Evolutionary conservation across 805 yeast species (phyloP).

Genomic region (Schizosaccharomyces pombe): DNA sequence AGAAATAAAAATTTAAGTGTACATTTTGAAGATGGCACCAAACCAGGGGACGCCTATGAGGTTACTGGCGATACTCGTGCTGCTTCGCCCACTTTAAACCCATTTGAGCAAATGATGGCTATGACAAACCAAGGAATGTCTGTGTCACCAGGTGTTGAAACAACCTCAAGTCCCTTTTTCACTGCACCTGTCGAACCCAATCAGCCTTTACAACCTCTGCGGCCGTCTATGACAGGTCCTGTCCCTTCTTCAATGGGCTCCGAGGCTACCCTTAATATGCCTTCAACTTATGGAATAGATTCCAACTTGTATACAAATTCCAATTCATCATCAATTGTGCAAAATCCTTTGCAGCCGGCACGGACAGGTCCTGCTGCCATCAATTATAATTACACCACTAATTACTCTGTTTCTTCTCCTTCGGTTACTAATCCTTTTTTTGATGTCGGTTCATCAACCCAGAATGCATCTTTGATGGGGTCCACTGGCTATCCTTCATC

Average conservation of each 20-base stretch:
- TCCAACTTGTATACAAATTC: neutral
- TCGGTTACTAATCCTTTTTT: neutral
- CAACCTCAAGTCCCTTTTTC: slow-evolving; percentile 1
- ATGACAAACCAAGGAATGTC: neutral
- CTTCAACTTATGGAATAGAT: neutral
- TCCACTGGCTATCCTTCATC: neutral
- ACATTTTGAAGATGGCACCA: neutral
- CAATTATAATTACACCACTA: too few relatives aligned
- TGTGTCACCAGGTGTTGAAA: neutral
- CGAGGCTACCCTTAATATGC: neutral
- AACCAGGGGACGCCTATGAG: neutral
- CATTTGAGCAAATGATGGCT: slow-evolving; percentile 4
- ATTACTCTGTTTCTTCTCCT: too few relatives aligned
- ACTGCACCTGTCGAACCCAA: neutral
- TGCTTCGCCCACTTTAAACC: slow-evolving; percentile 1
- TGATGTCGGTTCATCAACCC: neutral
- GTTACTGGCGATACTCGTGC: neutral
- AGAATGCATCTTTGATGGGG: too few relatives aligned
- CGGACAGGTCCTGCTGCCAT: too few relatives aligned
- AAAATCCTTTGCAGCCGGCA: too few relatives aligned
- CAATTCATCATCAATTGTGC: too few relatives aligned
- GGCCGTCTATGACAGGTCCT: neutral
- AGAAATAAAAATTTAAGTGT: neutral
- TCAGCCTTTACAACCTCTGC: neutral
- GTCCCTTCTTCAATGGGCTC: neutral